Conservation (phyloP, 108 stramenopile species). For the Poteriospumella lacustris region DNA sequence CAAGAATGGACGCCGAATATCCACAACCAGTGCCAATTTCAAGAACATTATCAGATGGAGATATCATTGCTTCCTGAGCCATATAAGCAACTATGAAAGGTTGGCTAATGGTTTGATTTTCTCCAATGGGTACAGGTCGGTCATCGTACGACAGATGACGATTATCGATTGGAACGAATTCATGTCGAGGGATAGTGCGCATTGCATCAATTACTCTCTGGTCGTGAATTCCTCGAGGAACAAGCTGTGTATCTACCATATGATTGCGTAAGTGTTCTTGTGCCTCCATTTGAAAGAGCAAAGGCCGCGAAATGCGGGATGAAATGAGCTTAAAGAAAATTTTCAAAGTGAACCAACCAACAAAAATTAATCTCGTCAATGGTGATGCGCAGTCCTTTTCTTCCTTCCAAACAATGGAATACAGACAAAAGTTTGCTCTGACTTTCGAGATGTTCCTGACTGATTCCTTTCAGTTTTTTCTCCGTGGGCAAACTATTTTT, state of each 20-base stretch:
- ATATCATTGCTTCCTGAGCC: background rate
- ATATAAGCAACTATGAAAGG: background rate
- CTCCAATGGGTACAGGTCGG: background rate
- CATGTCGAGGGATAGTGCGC: background rate
- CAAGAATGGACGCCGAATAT: background rate
- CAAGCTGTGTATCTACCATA: background rate
- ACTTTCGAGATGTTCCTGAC: no score
- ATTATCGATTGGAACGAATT: background rate
- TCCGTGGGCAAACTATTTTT: no score
- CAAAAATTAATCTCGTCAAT: no score
- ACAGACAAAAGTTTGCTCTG: no score
- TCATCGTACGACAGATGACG: background rate
- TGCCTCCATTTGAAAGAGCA: no score
- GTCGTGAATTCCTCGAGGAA: background rate
- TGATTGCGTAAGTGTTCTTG: no score
- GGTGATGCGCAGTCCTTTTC: no score
- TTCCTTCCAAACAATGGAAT: no score
- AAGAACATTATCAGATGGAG: background rate
- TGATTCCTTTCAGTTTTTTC: no score
- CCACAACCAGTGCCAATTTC: slow-evolving; percentile 15
- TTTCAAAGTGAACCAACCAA: no score
- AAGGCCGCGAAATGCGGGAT: no score
- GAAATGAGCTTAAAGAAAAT: no score
- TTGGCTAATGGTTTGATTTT: slow-evolving; percentile 12
- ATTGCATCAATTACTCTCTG: background rate